A percentile compares a stretch with the other conserved stretches of the same genome.
These are phyloP conservation scores for Hypoxylon sp. DNA, from an alignment of 2,329 filamentous ascomycete species.

Conservation along the genomic window DNA sequence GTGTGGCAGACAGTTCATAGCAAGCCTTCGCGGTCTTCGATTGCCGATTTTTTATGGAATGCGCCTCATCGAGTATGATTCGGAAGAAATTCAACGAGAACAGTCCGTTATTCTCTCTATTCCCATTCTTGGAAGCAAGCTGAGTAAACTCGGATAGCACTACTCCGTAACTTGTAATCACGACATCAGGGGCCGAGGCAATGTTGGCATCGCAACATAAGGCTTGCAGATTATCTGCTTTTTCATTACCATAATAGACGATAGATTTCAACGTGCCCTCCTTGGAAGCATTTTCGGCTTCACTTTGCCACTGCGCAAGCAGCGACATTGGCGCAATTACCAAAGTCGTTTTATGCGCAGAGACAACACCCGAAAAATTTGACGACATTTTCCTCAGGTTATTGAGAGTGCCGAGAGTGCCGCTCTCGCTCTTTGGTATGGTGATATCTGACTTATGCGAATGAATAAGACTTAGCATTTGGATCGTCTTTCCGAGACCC, in stretches of 20 bases:
- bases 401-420: slow-evolving; percentile 62
- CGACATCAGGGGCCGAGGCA: slow-evolving; percentile 82
- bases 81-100: slow-evolving; percentile 96
- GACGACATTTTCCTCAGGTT: slow-evolving; percentile 72
- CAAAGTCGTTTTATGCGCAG: slow-evolving; percentile 88
- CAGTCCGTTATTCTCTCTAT: slow-evolving; percentile 76
- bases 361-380: slow-evolving; percentile 67
- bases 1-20: slow-evolving; percentile 85
- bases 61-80: slow-evolving; percentile 93
- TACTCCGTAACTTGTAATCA: slow-evolving; percentile 95
- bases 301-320: slow-evolving; percentile 96
- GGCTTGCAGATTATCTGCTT: slow-evolving; percentile 79
- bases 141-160: slow-evolving; percentile 90
- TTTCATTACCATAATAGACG: slow-evolving; percentile 93
- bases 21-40: slow-evolving; percentile 97
- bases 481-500: slow-evolving; percentile 97
- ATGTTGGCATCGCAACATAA: slow-evolving; percentile 82
- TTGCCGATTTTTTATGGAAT: slow-evolving; percentile 88
- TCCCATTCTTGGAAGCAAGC: slow-evolving; percentile 73
- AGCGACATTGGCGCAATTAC: slow-evolving; percentile 98
- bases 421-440: slow-evolving; percentile 52
- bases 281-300: slow-evolving; percentile 90
- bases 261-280: slow-evolving; percentile 84
- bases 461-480: slow-evolving; percentile 95
- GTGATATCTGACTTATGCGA: slow-evolving; percentile 75